phyloP scores from a whole-genome alignment of 2,329 filamentous ascomycete species.

The Aquanectria penicillioides region DNA sequence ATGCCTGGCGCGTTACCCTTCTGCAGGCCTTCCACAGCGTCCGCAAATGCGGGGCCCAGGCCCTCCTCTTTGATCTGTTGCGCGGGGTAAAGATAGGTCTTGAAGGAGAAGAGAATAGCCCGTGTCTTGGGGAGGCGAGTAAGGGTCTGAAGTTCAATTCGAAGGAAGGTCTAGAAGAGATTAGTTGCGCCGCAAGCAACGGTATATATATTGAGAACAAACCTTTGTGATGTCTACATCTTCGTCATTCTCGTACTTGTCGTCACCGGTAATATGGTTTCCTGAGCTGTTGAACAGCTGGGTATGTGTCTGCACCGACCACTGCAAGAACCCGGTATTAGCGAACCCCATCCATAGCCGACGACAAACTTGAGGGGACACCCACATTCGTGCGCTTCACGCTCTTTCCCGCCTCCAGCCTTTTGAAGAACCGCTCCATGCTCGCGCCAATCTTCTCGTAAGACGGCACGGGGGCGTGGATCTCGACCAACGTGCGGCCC shows the following conservation, averaged over 20 bases:
- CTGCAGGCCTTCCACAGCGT: conserved; percentile 63
- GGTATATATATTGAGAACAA: neutral
- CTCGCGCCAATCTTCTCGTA: conserved; percentile 65
- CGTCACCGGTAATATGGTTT: conserved; percentile 31
- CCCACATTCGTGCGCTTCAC: conserved; percentile 62
- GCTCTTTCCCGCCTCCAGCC: conserved; percentile 57
- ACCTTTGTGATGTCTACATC: conserved; percentile 24
- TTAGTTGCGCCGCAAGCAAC: neutral
- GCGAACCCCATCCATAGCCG: neutral
- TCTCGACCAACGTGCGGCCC: conserved; percentile 57
- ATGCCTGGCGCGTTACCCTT: conserved; percentile 63
- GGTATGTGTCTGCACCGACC: conserved; percentile 27
- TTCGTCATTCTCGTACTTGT: conserved; percentile 20
- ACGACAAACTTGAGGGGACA: neutral
- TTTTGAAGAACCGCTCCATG: conserved; percentile 64
- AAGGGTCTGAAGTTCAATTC: conserved; percentile 63
- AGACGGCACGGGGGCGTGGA: conserved; percentile 62
- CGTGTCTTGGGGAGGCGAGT: conserved; percentile 58
- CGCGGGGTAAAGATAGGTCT: conserved; percentile 63
- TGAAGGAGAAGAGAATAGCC: conserved; percentile 64
- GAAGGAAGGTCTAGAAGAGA: conserved; percentile 47
- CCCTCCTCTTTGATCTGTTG: conserved; percentile 60
- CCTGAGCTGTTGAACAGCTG: conserved; percentile 22
- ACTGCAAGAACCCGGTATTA: conserved; percentile 14
- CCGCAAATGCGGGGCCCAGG: conserved; percentile 56